phyloP scores from a whole-genome alignment of 129 eudicot species.

The Solidago caesia region DNA sequence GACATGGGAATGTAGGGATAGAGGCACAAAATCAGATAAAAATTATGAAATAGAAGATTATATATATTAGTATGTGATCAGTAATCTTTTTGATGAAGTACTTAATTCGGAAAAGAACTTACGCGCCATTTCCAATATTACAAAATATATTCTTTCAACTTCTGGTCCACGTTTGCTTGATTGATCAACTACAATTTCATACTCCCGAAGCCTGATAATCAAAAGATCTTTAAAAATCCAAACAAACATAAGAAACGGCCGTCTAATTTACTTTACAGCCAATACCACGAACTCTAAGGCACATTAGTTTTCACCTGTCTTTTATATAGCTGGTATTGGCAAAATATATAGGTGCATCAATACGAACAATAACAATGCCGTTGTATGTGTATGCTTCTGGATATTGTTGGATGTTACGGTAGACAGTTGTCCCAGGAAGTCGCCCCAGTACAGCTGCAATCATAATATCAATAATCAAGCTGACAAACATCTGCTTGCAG shows the following conservation, averaged over 20 bases:
- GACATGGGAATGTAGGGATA: not conserved
- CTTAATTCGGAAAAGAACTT: constrained; percentile 26
- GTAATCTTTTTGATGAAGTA: not conserved
- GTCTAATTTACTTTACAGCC: not conserved
- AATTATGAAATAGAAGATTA: not conserved
- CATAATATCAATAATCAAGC: not conserved
- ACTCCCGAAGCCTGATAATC: constrained; percentile 71
- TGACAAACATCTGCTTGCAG: not conserved
- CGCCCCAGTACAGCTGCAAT: constrained; percentile 90
- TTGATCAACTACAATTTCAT: constrained; percentile 59
- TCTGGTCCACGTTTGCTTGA: constrained; percentile 78
- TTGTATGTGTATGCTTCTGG: constrained; percentile 93
- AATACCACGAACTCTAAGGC: not conserved
- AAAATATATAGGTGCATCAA: constrained; percentile 96
- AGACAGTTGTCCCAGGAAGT: constrained; percentile 94
- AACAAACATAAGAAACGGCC: not conserved
- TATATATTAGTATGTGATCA: not conserved
- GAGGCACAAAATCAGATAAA: not conserved
- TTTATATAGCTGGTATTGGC: constrained; percentile 94
- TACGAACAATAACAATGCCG: constrained; percentile 90
- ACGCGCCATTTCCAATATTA: constrained; percentile 90
- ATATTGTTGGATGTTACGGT: constrained; percentile 84
- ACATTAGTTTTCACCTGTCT: constrained; percentile 64
- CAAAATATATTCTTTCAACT: constrained; percentile 75
- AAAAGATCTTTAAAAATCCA: not conserved